A percentile compares a stretch with the other conserved stretches of the same genome.
Evolutionary conservation across 2,329 filamentous ascomycete species (phyloP).

Genomic region (Herpotrichia juniperi): DNA sequence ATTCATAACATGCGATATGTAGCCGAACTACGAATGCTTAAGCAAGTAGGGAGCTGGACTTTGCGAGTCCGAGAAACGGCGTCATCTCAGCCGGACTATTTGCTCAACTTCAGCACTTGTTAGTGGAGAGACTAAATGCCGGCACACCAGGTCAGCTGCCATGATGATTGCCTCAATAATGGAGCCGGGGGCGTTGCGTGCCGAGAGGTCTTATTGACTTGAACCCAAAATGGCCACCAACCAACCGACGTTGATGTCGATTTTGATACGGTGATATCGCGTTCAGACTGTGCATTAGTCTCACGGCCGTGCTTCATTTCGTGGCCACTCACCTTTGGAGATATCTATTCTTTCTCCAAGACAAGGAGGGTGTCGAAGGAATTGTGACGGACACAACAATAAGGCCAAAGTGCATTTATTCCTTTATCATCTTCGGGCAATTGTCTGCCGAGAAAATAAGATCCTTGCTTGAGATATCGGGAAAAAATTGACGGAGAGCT

Average conservation of each 20-base stretch:
- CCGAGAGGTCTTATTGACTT: constrained; percentile 5
- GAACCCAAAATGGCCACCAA: constrained; percentile 1
- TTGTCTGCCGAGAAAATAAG: too few species aligned
- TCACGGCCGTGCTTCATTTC: not conserved
- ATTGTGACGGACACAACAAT: too few species aligned
- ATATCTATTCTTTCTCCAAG: too few species aligned
- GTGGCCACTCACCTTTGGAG: too few species aligned
- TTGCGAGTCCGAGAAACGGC: constrained; percentile 12
- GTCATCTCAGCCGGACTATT: constrained; percentile 3
- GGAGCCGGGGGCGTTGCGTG: constrained; percentile 2
- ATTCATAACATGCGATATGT: constrained; percentile 10
- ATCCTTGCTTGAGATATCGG: too few species aligned
- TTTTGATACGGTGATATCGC: constrained; percentile 10
- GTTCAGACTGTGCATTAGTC: not conserved
- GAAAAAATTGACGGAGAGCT: too few species aligned
- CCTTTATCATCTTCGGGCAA: too few species aligned
- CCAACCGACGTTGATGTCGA: constrained; percentile 11
- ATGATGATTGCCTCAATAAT: constrained; percentile 5
- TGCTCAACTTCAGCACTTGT: constrained; percentile 3
- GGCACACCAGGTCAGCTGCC: constrained; percentile 17
- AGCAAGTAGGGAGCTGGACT: not conserved
- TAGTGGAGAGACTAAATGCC: constrained; percentile 9
- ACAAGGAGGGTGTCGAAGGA: too few species aligned
- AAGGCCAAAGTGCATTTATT: too few species aligned
- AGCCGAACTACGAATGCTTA: constrained; percentile 8